Percentiles rank a stretch among this genome's conserved stretches.
Conservation (phyloP, 805 yeast genomes). For the Kluyveromyces siamensis region DNA sequence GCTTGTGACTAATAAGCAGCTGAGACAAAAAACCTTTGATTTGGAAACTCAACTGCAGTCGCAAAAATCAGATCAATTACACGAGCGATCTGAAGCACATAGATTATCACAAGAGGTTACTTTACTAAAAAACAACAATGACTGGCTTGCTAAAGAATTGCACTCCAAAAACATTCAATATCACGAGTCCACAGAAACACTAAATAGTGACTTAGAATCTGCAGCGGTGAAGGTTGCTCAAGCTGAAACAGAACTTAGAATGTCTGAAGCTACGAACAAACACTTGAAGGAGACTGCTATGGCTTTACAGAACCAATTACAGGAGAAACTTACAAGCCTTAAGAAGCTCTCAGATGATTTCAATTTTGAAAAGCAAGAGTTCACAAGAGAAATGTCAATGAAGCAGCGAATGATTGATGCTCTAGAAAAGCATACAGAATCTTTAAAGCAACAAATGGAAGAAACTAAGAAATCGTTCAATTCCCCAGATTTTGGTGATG, state of each 20-base stretch:
- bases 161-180: slow-evolving; percentile 27
- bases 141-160: slow-evolving; percentile 34
- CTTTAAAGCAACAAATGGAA: slow-evolving; percentile 38
- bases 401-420: slow-evolving; percentile 55
- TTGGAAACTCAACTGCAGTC: slow-evolving; percentile 30
- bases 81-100: slow-evolving; percentile 29
- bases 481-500: slow-evolving; percentile 29
- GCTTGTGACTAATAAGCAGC: slow-evolving; percentile 23
- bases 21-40: slow-evolving; percentile 35
- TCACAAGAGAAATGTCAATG: slow-evolving; percentile 46
- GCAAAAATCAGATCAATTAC: slow-evolving; percentile 21
- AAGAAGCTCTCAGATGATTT: slow-evolving; percentile 39
- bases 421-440: slow-evolving; percentile 28
- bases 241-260: slow-evolving; percentile 4
- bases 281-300: slow-evolving; percentile 19
- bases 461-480: slow-evolving; percentile 37
- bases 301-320: slow-evolving; percentile 31
- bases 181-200: slow-evolving; percentile 18
- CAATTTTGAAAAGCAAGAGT: slow-evolving; percentile 38
- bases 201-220: slow-evolving; percentile 13
- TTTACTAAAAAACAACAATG: slow-evolving; percentile 32
- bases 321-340: slow-evolving; percentile 36
- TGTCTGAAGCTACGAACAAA: slow-evolving; percentile 24
- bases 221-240: slow-evolving; percentile 6
- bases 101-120: slow-evolving; percentile 35